Conservation (phyloP, 2,329 filamentous ascomycete species). For the Acrocalymma vagum region DNA sequence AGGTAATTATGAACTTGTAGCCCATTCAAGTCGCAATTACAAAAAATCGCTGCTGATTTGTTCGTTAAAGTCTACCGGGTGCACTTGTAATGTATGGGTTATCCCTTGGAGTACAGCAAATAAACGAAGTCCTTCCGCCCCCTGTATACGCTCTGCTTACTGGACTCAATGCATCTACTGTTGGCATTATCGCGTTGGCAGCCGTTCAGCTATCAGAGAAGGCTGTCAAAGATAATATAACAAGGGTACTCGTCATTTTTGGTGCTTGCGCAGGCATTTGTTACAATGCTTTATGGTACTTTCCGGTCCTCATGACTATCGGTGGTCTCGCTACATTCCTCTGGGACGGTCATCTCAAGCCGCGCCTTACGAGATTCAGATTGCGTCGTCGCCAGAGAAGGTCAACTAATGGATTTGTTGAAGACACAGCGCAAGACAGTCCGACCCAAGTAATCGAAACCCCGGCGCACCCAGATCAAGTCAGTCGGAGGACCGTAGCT, state of each 20-base stretch:
- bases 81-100: conserved; percentile 74
- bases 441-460: conserved; percentile 14
- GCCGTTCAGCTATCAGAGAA: conserved; percentile 71
- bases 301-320: conserved; percentile 68
- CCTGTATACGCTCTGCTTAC: conserved; percentile 73
- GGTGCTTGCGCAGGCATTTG: conserved; percentile 69
- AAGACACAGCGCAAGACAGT: conserved; percentile 16
- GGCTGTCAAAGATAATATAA: conserved; percentile 69
- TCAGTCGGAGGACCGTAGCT: conserved; percentile 27
- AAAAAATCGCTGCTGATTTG: no score
- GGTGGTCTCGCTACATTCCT: conserved; percentile 61
- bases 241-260: conserved; percentile 68
- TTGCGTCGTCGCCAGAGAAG: conserved; percentile 12
- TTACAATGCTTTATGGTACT: conserved; percentile 78
- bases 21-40: no score
- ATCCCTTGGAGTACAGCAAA: conserved; percentile 67
- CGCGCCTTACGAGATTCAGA: conserved; percentile 37
- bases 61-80: no score
- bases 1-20: no score
- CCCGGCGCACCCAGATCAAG: conserved; percentile 25
- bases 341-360: conserved; percentile 63
- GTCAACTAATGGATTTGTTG: no score
- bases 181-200: conserved; percentile 74
- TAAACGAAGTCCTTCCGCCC: conserved; percentile 64
- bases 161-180: conserved; percentile 73